Conservation (phyloP, 2,329 filamentous ascomycete species). For the Aspergillus chevalieri region DNA sequence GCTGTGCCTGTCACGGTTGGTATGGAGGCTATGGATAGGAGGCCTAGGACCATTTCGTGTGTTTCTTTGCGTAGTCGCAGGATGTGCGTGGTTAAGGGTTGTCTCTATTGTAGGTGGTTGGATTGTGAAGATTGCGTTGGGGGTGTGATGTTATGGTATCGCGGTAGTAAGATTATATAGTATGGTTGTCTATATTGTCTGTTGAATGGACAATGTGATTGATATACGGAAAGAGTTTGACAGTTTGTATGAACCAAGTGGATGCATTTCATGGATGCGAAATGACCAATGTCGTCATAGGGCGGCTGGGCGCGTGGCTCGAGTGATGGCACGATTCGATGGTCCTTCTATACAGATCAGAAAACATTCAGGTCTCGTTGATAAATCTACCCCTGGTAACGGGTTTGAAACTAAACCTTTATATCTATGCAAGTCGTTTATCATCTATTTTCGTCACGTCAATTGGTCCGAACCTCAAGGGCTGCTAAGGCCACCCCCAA, state of each 20-base stretch:
- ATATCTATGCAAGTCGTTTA: slow-evolving; percentile 8
- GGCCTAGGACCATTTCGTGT: slow-evolving; percentile 36
- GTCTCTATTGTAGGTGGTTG: not conserved
- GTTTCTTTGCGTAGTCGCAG: not conserved
- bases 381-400: too few relatives aligned
- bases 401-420: too few relatives aligned
- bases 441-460: slow-evolving; percentile 29
- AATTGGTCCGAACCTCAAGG: slow-evolving; percentile 6
- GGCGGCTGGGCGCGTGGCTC: too few relatives aligned
- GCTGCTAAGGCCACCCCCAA: slow-evolving; percentile 33
- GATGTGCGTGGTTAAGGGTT: not conserved
- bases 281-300: too few relatives aligned
- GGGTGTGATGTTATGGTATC: not conserved
- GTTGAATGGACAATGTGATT: too few relatives aligned
- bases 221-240: too few relatives aligned
- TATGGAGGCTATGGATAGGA: slow-evolving; percentile 35
- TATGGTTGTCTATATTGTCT: too few relatives aligned
- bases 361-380: too few relatives aligned
- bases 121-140: not conserved
- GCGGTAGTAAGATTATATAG: slow-evolving; percentile 5
- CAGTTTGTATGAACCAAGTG: too few relatives aligned
- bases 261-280: too few relatives aligned
- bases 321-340: too few relatives aligned
- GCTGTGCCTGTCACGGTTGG: slow-evolving; percentile 45
- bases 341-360: too few relatives aligned